Base-by-base conservation (phyloP, 1,139 yeast species). In the Candida tunisiensis region DNA sequence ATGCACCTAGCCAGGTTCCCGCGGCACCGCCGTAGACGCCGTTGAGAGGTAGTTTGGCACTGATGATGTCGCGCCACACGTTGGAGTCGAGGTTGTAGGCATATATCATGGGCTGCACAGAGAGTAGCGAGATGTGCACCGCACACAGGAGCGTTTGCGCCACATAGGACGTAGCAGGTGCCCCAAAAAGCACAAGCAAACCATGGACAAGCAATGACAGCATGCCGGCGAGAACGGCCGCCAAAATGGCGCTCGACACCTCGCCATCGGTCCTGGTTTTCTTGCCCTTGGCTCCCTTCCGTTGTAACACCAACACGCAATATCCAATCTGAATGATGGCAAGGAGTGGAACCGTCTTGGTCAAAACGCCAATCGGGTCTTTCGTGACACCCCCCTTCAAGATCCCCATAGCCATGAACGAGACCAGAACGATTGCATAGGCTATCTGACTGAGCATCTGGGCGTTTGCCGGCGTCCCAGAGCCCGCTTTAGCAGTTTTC, bases 131-230 rank as follows among this genome's bases (percentile, higher is more conserved):
- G 19, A 79, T 51, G 46, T 82, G 93, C 12, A 63, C 53, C 0
- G 93, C 61, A 28, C 80, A 53, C 6, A 74, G 48, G 35, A 64
- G 60, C 0, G 93, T 80, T 41, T 73, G 74, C n/a, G 40, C 36
- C 15, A 66, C 41, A 26, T 62, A 60, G 1, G 67, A 56, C 2
- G 70, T 57, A 23, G 78, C 57, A 14, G 96, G 95, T 0, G 95
- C 93, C 5, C 98, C 98, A 44, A 80, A 69, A n/a, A 83, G 43
- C 3, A 83, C 55, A 28, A 75, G 47, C 1, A 65, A 44, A 1
- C 60, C 39, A 40, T 65, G 67, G 1, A 75, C 47, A 3, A 75
- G 72, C 2, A 66, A 32, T 2, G 79, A 54, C 25, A 70, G 53
- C 9, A 65, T 34, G 8, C 60, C 31, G 5, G 74, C 34, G 15